phyloP scores from a whole-genome alignment of 441 rosid species.

The Corymbia citriodora region DNA sequence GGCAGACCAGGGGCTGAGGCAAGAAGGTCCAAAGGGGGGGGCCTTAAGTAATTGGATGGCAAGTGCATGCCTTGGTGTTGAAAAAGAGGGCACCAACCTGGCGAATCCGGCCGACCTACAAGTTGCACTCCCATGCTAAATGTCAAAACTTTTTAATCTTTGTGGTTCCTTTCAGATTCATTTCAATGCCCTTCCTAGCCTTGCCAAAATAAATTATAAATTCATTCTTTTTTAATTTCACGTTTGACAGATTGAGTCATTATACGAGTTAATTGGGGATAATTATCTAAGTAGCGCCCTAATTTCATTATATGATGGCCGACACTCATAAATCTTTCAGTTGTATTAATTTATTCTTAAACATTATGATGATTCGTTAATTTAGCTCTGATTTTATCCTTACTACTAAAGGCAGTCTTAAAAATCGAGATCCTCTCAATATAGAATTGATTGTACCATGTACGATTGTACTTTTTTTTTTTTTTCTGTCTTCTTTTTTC shows the following conservation, averaged over 20 bases:
- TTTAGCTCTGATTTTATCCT: no score
- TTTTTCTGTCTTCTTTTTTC: neutral
- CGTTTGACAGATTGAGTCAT: neutral
- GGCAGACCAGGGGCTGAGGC: neutral
- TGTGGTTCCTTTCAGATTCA: neutral
- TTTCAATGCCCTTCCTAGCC: neutral
- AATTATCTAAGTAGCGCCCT: accelerated
- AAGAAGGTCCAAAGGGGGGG: neutral
- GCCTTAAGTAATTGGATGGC: neutral
- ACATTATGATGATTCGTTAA: no score
- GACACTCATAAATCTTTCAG: no score
- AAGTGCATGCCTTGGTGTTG: neutral
- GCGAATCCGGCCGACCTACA: neutral
- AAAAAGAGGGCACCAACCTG: neutral
- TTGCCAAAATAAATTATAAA: neutral
- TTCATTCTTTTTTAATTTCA: neutral
- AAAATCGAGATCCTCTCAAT: neutral
- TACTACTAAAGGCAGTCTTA: accelerated
- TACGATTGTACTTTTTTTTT: neutral
- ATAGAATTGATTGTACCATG: neutral
- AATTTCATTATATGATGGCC: accelerated
- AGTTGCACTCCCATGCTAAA: neutral
- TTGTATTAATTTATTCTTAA: no score
- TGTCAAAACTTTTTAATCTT: neutral
- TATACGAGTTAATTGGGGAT: neutral